Conservation (phyloP, 176 grass and related monocot species). For the Chrysopogon serrulatus region DNA sequence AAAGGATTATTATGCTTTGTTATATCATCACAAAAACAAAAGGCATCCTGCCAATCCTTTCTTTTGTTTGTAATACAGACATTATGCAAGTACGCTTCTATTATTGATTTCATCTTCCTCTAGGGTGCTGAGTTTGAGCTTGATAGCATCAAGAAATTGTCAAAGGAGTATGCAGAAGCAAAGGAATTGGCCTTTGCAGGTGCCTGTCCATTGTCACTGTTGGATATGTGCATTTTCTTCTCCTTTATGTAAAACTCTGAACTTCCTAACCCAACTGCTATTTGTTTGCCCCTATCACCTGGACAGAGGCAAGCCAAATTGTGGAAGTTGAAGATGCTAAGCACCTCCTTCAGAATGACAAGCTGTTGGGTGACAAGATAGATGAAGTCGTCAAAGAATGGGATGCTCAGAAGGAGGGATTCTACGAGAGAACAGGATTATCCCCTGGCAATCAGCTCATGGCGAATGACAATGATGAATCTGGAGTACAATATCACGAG, state of each 20-base stretch:
- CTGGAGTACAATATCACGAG: background rate
- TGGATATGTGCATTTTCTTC: background rate
- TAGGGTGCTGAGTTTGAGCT: slow-evolving; percentile 61
- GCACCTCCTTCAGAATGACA: slow-evolving; percentile 49
- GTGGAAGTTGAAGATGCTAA: slow-evolving; percentile 43
- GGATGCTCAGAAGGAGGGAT: slow-evolving; percentile 68
- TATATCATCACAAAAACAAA: too few relatives aligned
- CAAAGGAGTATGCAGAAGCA: slow-evolving; percentile 53
- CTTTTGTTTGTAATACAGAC: background rate
- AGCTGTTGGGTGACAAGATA: slow-evolving; percentile 39
- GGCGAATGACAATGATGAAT: background rate
- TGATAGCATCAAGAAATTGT: slow-evolving; percentile 58
- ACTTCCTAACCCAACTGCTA: too few relatives aligned
- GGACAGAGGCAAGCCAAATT: slow-evolving; percentile 37
- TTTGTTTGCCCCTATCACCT: background rate
- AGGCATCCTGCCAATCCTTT: background rate
- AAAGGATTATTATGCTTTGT: background rate
- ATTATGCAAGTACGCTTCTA: background rate
- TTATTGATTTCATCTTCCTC: slow-evolving; percentile 22
- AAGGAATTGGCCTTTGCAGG: slow-evolving; percentile 58
- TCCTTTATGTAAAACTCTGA: background rate
- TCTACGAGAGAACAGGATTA: slow-evolving; percentile 65
- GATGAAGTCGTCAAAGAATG: slow-evolving; percentile 65
- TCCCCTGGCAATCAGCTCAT: slow-evolving; percentile 12
- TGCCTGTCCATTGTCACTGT: background rate